Percentiles rank a stretch among this genome's conserved stretches.
phyloP scores from a whole-genome alignment of 2,329 filamentous ascomycete genomes.

The Xylariaceae sp. region DNA sequence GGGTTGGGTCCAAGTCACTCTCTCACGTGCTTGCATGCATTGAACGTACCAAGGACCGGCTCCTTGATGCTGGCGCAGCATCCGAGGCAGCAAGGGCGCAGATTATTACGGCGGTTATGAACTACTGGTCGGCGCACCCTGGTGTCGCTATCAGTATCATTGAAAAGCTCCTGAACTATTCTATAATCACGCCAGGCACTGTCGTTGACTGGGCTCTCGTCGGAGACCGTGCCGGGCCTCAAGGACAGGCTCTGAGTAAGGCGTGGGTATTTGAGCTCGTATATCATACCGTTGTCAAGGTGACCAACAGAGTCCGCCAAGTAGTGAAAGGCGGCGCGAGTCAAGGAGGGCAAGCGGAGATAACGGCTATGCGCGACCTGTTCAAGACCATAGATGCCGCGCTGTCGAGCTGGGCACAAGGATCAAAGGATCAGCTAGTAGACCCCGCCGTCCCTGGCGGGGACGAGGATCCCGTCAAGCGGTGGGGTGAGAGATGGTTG shows the following conservation, averaged over 20 bases:
- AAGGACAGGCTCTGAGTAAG: slow-evolving; percentile 65
- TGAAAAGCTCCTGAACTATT: slow-evolving; percentile 96
- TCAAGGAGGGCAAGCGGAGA: slow-evolving; percentile 56
- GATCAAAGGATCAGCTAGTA: slow-evolving; percentile 70
- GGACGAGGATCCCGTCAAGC: slow-evolving; percentile 63
- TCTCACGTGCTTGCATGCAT: slow-evolving; percentile 95
- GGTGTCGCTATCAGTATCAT: slow-evolving; percentile 89
- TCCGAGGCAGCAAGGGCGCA: slow-evolving; percentile 76
- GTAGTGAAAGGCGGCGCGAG: slow-evolving; percentile 61
- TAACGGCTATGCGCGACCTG: slow-evolving; percentile 69
- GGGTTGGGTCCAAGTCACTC: slow-evolving; percentile 89
- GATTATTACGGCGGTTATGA: slow-evolving; percentile 84
- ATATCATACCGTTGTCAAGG: slow-evolving; percentile 81
- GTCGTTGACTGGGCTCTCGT: slow-evolving; percentile 88
- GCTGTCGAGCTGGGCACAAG: slow-evolving; percentile 66
- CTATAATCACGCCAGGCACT: slow-evolving; percentile 78
- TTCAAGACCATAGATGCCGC: slow-evolving; percentile 79
- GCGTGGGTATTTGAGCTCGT: slow-evolving; percentile 87
- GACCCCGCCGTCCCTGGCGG: slow-evolving; percentile 51
- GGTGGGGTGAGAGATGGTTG: slow-evolving; percentile 84
- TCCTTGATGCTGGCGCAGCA: slow-evolving; percentile 71
- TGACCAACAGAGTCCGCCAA: slow-evolving; percentile 79
- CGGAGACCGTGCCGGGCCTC: slow-evolving; percentile 46
- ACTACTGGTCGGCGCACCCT: slow-evolving; percentile 90
- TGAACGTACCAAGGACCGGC: slow-evolving; percentile 85